Base-by-base conservation (phyloP, 2,329 filamentous ascomycete species). In the Trichoderma cornu-damae region DNA sequence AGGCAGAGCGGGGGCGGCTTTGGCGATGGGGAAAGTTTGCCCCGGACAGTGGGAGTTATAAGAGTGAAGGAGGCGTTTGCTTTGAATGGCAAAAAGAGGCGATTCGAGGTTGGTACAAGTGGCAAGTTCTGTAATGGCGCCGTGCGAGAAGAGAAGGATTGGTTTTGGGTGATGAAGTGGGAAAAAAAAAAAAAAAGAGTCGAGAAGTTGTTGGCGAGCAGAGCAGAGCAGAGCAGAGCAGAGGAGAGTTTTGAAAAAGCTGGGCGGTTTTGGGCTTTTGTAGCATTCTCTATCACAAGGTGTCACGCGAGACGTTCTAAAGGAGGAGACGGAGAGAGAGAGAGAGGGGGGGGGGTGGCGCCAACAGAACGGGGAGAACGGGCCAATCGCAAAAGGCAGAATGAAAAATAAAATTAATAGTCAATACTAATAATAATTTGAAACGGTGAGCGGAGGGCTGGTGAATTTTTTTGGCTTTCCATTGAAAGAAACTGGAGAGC, bases 261-360 rank as follows among this genome's bases (percentile, higher is more conserved):
- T 57, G 52, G 49, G 58, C 51, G 28, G 20, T 35, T 54, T 50
- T 54, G 51, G 51, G 51, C 51, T 54, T 54, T 54, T 54, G 51
- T 54, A 46, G 40, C 40, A 54, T 37, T 54, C 16, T 63, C 16
- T 63, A 65, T 60, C 60, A 61, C 49, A 56, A 55, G 50, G 43
- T 53, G 62, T 64, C 62, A 63, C 62, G 61, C 61, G 59, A 63
- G 59, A 59, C 18, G 53, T 59, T 59, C 28, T n/a, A n/a, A n/a
- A n/a, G n/a, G n/a, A n/a, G n/a, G n/a, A n/a, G n/a, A n/a, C n/a
- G n/a, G n/a, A n/a, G n/a, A n/a, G n/a, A n/a, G n/a, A n/a, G n/a
- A n/a, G n/a, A n/a, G n/a, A n/a, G n/a, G n/a, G n/a, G n/a, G n/a
- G 51, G 59, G 63, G 59, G 60, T 59, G 61, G 59, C 49, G 32